Evolutionary conservation across 495 filamentous ascomycete genomes (phyloP).

Genomic region (Podospora sp.): DNA sequence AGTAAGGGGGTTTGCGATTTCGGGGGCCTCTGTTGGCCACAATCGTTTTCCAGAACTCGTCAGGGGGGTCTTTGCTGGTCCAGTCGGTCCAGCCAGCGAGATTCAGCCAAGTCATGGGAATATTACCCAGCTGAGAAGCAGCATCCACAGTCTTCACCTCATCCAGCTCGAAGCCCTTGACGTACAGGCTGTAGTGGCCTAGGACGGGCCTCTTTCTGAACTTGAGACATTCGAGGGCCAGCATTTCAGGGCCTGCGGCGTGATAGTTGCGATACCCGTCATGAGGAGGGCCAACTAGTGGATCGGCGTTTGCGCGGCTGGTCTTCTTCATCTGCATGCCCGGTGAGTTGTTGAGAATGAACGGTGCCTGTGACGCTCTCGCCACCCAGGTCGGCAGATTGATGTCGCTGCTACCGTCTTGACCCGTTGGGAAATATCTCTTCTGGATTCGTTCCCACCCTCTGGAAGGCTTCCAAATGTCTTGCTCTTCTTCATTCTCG

Average conservation of each 20-base stretch:
- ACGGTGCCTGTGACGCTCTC: constrained; percentile 12
- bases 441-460: too few relatives aligned
- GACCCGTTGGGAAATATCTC: too few relatives aligned
- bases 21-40: constrained; percentile 44
- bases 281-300: constrained; percentile 39
- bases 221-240: constrained; percentile 34
- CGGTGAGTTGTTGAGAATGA: constrained; percentile 21
- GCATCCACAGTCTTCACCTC: constrained; percentile 27
- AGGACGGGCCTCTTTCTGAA: constrained; percentile 32
- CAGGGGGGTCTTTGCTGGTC: not conserved
- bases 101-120: not conserved
- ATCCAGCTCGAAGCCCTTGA: constrained; percentile 42
- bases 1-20: constrained; percentile 38
- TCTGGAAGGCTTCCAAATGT: too few relatives aligned
- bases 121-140: not conserved
- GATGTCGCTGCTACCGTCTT: too few relatives aligned
- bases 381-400: constrained; percentile 26
- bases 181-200: constrained; percentile 42
- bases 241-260: constrained; percentile 31
- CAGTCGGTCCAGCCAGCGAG: constrained; percentile 27
- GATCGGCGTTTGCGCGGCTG: constrained; percentile 43
- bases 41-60: constrained; percentile 46
- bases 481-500: too few relatives aligned
- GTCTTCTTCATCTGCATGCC: constrained; percentile 28
- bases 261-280: constrained; percentile 33